These are phyloP conservation scores for Cladosporium halotolerans DNA, from an alignment of 2,329 filamentous ascomycete species.

Conservation along the genomic window DNA sequence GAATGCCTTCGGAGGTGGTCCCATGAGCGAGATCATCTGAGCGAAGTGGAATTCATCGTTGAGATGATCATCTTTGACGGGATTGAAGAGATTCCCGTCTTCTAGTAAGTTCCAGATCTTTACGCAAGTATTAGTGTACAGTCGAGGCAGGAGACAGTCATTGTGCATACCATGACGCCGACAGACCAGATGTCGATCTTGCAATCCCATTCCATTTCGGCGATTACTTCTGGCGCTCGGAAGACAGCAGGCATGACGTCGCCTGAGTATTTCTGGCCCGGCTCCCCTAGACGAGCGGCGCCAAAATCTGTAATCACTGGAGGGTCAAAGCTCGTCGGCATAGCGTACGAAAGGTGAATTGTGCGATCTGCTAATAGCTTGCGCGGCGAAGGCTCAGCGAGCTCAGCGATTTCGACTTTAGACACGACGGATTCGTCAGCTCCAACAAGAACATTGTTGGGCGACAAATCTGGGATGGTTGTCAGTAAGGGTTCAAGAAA, in stretches of 20 bases:
- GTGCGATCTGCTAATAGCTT: not conserved
- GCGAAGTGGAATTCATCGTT: constrained; percentile 19
- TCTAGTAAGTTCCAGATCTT: constrained; percentile 15
- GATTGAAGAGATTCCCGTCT: constrained; percentile 11
- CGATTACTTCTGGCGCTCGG: constrained; percentile 16
- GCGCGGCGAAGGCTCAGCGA: not conserved
- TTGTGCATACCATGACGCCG: constrained; percentile 14
- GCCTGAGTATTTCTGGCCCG: constrained; percentile 13
- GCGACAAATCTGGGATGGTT: not conserved
- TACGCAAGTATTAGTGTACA: not conserved
- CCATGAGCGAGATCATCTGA: constrained; percentile 34
- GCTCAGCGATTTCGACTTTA: not conserved
- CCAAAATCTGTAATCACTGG: not conserved
- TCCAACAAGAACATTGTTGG: not conserved
- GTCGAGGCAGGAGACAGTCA: not conserved
- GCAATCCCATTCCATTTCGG: constrained; percentile 14
- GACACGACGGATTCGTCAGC: not conserved
- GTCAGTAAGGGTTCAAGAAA: not conserved
- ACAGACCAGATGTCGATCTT: constrained; percentile 18
- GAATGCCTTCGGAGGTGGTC: constrained; percentile 31
- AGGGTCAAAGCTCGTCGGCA: not conserved
- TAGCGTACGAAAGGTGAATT: not conserved
- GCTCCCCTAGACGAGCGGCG: constrained; percentile 8
- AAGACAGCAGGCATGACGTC: constrained; percentile 14
- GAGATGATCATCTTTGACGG: constrained; percentile 1